Conservation (phyloP, 140 eudicot genomes). For the Senecio squalidus region DNA sequence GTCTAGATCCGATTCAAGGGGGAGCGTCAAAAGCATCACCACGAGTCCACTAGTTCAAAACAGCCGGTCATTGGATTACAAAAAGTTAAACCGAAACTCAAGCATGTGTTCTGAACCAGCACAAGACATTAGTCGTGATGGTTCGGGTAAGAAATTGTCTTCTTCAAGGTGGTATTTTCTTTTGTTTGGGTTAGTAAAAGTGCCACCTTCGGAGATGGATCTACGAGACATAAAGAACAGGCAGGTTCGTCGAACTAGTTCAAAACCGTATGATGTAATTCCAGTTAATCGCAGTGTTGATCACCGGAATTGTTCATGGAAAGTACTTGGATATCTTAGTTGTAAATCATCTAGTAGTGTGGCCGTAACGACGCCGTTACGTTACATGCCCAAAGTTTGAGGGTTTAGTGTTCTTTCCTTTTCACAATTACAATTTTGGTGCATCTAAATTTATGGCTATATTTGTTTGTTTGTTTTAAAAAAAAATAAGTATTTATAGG, state of each 20-base stretch:
- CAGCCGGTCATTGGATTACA: constrained; percentile 41
- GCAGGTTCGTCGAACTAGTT: constrained; percentile 36
- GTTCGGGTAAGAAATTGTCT: constrained; percentile 23
- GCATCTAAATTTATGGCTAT: not conserved
- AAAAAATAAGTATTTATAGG: not conserved
- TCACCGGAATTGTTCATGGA: constrained; percentile 41
- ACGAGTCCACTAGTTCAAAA: constrained; percentile 10
- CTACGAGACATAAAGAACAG: constrained; percentile 57
- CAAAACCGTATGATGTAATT: constrained; percentile 5
- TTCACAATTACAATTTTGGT: constrained; percentile 8
- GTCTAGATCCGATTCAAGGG: constrained; percentile 32
- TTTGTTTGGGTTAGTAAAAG: constrained; percentile 48
- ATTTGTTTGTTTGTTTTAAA: too few species aligned
- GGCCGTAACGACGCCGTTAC: constrained; percentile 44
- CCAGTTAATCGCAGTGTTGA: constrained; percentile 17
- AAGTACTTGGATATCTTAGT: constrained; percentile 48
- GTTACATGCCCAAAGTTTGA: constrained; percentile 34
- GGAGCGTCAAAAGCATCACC: constrained; percentile 11
- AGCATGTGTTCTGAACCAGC: constrained; percentile 33
- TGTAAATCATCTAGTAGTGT: constrained; percentile 51
- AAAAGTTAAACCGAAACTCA: constrained; percentile 32
- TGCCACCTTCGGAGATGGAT: constrained; percentile 64
- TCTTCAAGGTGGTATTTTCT: constrained; percentile 43
- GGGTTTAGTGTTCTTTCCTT: constrained; percentile 4
- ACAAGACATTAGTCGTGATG: constrained; percentile 21